Base-by-base conservation (phyloP, 352 stramenopile species). In the Globisporangium canariense region DNA sequence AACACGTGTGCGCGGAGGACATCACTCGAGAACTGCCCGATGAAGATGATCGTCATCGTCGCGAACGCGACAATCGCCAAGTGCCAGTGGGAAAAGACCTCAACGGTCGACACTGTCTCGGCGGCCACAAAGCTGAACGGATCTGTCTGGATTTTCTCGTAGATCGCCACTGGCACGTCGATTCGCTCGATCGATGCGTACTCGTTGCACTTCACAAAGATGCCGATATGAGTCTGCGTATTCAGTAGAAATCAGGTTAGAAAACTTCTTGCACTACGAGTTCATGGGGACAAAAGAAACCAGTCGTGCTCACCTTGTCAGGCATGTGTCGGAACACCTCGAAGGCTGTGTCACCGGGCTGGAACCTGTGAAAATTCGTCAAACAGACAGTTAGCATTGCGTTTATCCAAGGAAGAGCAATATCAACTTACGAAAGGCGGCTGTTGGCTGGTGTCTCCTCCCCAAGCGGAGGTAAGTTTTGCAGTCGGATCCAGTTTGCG, bases 281-380 rank as follows among this genome's bases (percentile, higher is more conserved):
- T 8, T 8, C 4, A 6, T 9, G 9, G n/a, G 30, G 16, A 36
- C 13, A 53, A 52, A n/a, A n/a, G 5, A 51, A 41, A 41, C 20
- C 51, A 38, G 50, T 16, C 9, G 5, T 11, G 25, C 40, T 60
- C 70, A 89, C 79, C 76, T 96, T 96, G 60, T 96, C 83, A 0
- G 87, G 87, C 72, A 96, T 90, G 66, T 96, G 83, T 1, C 85
- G 83, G 54, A 96, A 96, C 47, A 96, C 86, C 67, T 92, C 76
- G 58, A 94, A 96, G 0, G 78, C 85, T 47, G 79, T 60, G 57
- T 96, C 83, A 2, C 75, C 75, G 45, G 72, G 59, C 32, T 64
- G 65, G 38, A 96, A 79, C 3, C 84, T 94, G 52, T 30, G 6
- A 4, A 45, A 7, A 16, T 32, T 3, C 2, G 30, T 3, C 51